Conservation (phyloP, 2,329 filamentous ascomycete genomes). For the Neopestalotiopsis sp. region DNA sequence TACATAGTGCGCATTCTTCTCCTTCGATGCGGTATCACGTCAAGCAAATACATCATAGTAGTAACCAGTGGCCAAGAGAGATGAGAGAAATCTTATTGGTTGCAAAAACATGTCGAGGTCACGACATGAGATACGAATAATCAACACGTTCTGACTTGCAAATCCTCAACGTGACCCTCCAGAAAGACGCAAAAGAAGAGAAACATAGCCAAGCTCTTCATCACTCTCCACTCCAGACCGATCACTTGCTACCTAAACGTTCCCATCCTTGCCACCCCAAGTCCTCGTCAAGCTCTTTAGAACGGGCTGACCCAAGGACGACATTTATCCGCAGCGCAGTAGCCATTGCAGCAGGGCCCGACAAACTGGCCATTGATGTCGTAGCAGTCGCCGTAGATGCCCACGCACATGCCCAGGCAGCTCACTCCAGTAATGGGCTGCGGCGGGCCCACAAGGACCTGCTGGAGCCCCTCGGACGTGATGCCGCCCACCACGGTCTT, state of each 20-base stretch:
- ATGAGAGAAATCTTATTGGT: too few relatives aligned
- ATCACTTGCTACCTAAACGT: neutral
- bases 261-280: neutral
- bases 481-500: constrained; percentile 38
- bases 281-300: neutral
- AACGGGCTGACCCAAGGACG: constrained; percentile 37
- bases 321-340: constrained; percentile 47
- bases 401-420: constrained; percentile 48
- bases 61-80: too few relatives aligned
- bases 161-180: too few relatives aligned
- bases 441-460: constrained; percentile 50
- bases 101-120: too few relatives aligned
- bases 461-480: constrained; percentile 37
- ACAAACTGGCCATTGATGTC: constrained; percentile 38
- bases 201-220: too few relatives aligned
- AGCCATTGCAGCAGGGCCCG: constrained; percentile 48
- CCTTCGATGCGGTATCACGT: too few relatives aligned
- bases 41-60: too few relatives aligned
- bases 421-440: constrained; percentile 47
- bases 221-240: too few relatives aligned
- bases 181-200: too few relatives aligned
- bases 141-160: too few relatives aligned
- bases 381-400: constrained; percentile 44
- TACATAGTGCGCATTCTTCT: neutral
- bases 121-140: too few relatives aligned